Conservation (phyloP, 1,284 basidiomycete genomes). For the Chalciporus sp. region DNA sequence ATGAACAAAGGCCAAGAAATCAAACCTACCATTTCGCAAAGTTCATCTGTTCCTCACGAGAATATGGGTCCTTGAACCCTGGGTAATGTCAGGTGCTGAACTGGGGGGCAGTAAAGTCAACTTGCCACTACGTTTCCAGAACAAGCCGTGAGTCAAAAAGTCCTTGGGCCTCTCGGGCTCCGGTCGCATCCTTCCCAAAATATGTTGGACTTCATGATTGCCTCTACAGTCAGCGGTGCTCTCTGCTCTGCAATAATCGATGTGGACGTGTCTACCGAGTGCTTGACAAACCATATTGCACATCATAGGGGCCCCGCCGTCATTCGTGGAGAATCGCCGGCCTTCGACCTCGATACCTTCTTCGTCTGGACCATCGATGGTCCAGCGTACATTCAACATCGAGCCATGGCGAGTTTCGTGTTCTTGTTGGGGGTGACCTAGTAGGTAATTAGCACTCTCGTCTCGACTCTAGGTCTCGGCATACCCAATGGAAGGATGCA, state of each 20-base stretch:
- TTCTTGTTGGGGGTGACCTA: constrained; percentile 58
- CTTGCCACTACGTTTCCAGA: constrained; percentile 56
- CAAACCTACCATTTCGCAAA: constrained; percentile 55
- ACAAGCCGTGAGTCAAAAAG: constrained; percentile 52
- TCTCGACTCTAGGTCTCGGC: background rate
- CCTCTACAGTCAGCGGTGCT: constrained; percentile 39
- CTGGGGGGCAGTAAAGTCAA: constrained; percentile 23
- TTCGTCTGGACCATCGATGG: constrained; percentile 51
- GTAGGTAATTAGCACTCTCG: background rate
- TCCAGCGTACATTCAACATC: constrained; percentile 59
- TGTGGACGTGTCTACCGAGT: constrained; percentile 47
- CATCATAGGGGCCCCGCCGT: constrained; percentile 65
- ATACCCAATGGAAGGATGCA: constrained; percentile 57
- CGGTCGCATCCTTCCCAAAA: constrained; percentile 41
- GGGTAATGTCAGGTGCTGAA: background rate
- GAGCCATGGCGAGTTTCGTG: constrained; percentile 64
- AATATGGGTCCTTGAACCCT: constrained; percentile 52
- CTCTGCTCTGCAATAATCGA: constrained; percentile 54
- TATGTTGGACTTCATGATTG: constrained; percentile 47
- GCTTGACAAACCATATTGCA: constrained; percentile 52
- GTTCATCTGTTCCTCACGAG: constrained; percentile 49
- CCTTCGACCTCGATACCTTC: constrained; percentile 52
- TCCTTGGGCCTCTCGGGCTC: constrained; percentile 51
- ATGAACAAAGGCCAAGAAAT: background rate
- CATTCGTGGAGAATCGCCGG: constrained; percentile 51